Conservation (phyloP, 23 red algal genomes). For the Pyropia yezoensis region DNA sequence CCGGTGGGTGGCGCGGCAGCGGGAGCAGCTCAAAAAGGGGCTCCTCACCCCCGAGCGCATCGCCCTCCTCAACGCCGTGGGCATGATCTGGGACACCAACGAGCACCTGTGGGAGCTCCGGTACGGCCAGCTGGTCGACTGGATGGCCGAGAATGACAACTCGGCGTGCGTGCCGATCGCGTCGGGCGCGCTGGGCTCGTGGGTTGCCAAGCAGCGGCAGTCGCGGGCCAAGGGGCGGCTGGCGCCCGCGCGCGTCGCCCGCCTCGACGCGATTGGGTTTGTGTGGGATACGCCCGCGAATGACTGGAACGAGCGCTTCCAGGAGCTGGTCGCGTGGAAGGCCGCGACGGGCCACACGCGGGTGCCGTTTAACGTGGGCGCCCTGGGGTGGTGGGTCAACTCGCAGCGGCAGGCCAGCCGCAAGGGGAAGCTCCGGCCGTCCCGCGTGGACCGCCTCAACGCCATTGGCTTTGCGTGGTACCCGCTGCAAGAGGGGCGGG, state of each 20-base stretch:
- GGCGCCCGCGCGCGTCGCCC: constrained; percentile 30
- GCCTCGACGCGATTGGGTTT: constrained; percentile 48
- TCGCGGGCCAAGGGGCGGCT: constrained; percentile 39
- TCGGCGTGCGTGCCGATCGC: constrained; percentile 50
- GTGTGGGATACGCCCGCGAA: constrained; percentile 53
- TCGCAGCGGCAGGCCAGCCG: constrained; percentile 50
- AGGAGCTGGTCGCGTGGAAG: constrained; percentile 27
- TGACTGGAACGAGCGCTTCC: constrained; percentile 57
- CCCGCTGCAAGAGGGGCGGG: background rate
- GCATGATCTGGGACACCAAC: constrained; percentile 59
- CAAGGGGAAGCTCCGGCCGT: constrained; percentile 45
- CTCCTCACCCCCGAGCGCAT: constrained; percentile 1
- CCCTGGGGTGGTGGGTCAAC: constrained; percentile 68
- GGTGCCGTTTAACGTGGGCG: constrained; percentile 63
- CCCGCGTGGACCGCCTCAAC: constrained; percentile 25
- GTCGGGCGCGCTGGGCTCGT: constrained; percentile 42
- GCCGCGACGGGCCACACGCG: constrained; percentile 33
- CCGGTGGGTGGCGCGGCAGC: constrained; percentile 56
- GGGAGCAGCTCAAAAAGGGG: constrained; percentile 42
- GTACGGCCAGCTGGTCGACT: constrained; percentile 36
- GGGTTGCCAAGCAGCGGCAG: constrained; percentile 61
- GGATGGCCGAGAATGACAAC: constrained; percentile 33
- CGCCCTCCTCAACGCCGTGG: constrained; percentile 33
- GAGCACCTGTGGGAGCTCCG: constrained; percentile 45
- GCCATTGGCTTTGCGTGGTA: constrained; percentile 65